These are phyloP conservation scores for Populus simonii DNA, from an alignment of 345 rosid species.

Conservation along the genomic window DNA sequence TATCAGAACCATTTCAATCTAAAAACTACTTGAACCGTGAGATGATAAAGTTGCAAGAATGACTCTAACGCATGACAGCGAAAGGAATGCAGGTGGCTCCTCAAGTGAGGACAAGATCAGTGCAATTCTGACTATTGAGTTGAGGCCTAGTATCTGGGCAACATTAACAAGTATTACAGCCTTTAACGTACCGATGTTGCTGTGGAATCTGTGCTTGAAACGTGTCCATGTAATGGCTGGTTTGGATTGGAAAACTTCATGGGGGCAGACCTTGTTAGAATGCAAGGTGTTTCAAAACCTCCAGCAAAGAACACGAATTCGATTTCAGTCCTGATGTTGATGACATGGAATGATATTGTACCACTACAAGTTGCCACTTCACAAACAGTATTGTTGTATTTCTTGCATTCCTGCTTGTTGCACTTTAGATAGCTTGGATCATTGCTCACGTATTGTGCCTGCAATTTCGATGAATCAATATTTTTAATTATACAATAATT, in stretches of 20 bases:
- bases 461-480: background rate
- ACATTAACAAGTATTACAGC: background rate
- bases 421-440: conserved; percentile 56
- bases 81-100: background rate
- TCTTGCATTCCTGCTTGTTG: conserved; percentile 38
- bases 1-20: too few relatives aligned
- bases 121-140: too few relatives aligned
- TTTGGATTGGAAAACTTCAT: conserved; percentile 49
- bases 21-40: too few relatives aligned
- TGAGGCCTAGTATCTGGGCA: too few relatives aligned
- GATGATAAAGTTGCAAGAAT: too few relatives aligned
- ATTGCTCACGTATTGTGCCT: conserved; percentile 10
- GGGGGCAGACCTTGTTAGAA: conserved; percentile 36
- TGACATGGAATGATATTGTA: conserved; percentile 45
- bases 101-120: too few relatives aligned
- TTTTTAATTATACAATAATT: too few relatives aligned
- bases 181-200: conserved; percentile 44
- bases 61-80: background rate
- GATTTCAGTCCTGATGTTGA: conserved; percentile 61
- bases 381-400: conserved; percentile 23
- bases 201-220: conserved; percentile 54
- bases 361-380: conserved; percentile 39
- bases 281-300: conserved; percentile 53
- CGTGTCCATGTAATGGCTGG: conserved; percentile 49
- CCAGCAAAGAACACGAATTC: conserved; percentile 53